Evolutionary conservation across 352 stramenopile species (phyloP).

Genomic region (Phytophthora fragariae): DNA sequence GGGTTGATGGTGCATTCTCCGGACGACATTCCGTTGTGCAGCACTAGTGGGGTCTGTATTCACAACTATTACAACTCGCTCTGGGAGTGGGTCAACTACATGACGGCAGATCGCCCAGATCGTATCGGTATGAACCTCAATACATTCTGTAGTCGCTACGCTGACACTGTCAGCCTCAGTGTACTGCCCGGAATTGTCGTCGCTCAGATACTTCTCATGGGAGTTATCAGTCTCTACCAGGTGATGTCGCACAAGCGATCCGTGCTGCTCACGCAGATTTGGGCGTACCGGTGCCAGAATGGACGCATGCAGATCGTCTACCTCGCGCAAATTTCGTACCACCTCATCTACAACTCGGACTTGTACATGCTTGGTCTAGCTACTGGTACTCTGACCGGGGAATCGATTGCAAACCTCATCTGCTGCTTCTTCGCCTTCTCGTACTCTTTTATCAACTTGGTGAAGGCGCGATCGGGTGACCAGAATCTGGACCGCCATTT

Average conservation of each 20-base stretch:
- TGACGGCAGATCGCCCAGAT: neutral
- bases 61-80: conserved; percentile 2
- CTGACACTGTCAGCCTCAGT: neutral
- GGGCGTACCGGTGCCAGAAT: neutral
- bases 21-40: neutral
- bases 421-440: neutral
- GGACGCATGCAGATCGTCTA: neutral
- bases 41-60: neutral
- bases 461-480: neutral
- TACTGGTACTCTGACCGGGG: neutral
- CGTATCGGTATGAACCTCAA: conserved; percentile 2
- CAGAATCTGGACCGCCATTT: neutral
- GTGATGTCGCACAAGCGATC: neutral
- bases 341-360: neutral
- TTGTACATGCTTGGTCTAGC: neutral
- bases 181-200: neutral
- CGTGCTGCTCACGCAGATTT: neutral
- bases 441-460: neutral
- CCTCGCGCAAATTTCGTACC: neutral
- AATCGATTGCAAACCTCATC: neutral
- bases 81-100: conserved; percentile 3
- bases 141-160: neutral
- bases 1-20: conserved; percentile 1
- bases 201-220: neutral
- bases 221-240: neutral